Percentiles rank a stretch among this genome's conserved stretches.
Conservation (phyloP, 345 rosid species). For the Pistacia vera region DNA sequence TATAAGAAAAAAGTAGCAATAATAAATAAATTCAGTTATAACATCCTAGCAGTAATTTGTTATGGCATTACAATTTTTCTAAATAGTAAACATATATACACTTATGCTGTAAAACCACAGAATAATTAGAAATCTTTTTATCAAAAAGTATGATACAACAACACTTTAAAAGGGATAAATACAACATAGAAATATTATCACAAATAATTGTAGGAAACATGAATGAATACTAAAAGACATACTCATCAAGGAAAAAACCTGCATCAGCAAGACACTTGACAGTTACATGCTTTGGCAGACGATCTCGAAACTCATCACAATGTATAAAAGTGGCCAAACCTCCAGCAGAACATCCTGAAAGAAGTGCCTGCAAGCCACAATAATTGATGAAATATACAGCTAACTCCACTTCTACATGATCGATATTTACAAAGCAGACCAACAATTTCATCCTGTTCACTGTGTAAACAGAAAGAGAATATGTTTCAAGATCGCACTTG, state of each 20-base stretch:
- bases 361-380: slow-evolving; percentile 63
- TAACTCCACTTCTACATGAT: neutral
- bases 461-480: neutral
- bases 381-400: slow-evolving; percentile 2
- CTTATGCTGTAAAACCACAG: neutral
- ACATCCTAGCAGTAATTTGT: neutral
- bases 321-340: slow-evolving; percentile 89
- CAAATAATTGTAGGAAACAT: slow-evolving; percentile 2
- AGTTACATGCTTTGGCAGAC: slow-evolving; percentile 59
- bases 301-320: slow-evolving; percentile 73
- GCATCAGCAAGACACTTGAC: slow-evolving; percentile 98
- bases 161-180: neutral
- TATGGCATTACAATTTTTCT: neutral
- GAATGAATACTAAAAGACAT: slow-evolving; percentile 35
- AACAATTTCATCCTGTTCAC: slow-evolving; percentile 3
- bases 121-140: slow-evolving; percentile 2
- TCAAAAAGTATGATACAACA: slow-evolving; percentile 4
- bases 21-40: neutral
- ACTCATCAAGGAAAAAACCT: slow-evolving; percentile 89
- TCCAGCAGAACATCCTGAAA: slow-evolving; percentile 97
- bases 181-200: neutral
- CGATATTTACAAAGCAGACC: neutral
- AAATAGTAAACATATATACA: neutral
- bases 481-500: neutral
- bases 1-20: neutral